phyloP scores from a whole-genome alignment of 2,329 filamentous ascomycete genomes.

The Zasmidium cellare region DNA sequence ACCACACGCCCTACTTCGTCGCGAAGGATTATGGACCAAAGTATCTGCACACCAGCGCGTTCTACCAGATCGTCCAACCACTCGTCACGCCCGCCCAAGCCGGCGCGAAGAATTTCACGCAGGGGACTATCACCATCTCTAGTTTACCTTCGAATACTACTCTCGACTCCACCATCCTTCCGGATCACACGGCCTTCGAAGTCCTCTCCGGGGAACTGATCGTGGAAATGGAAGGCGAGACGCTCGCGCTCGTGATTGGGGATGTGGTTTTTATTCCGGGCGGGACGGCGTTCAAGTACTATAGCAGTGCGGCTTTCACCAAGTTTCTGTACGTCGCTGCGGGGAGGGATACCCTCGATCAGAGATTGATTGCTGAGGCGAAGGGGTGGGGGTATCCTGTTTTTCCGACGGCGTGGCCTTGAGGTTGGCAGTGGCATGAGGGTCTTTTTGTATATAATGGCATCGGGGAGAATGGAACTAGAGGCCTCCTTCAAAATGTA shows the following conservation, averaged over 20 bases:
- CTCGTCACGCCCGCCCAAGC: constrained; percentile 42
- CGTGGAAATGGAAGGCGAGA: constrained; percentile 4
- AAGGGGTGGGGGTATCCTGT: constrained; percentile 6
- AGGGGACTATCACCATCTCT: constrained; percentile 46
- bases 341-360: constrained; percentile 5
- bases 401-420: constrained; percentile 5
- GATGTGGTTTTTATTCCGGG: constrained; percentile 12
- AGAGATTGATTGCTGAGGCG: constrained; percentile 5
- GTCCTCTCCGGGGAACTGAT: constrained; percentile 5
- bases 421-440: not conserved
- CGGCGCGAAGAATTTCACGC: constrained; percentile 44
- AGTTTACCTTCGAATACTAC: constrained; percentile 24
- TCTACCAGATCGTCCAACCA: constrained; percentile 45
- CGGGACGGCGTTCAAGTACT: constrained; percentile 7
- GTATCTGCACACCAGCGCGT: constrained; percentile 47
- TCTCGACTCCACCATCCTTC: constrained; percentile 26
- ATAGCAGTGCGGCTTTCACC: constrained; percentile 4
- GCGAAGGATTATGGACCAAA: constrained; percentile 51
- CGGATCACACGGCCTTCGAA: constrained; percentile 16
- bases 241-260: not conserved
- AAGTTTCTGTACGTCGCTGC: constrained; percentile 13
- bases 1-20: constrained; percentile 14
- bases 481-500: too few species aligned
- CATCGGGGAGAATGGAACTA: too few species aligned
- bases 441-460: too few species aligned